These are phyloP conservation scores for Blechomonas ayalai DNA, from an alignment of 208 protist species.

Conservation along the genomic window DNA sequence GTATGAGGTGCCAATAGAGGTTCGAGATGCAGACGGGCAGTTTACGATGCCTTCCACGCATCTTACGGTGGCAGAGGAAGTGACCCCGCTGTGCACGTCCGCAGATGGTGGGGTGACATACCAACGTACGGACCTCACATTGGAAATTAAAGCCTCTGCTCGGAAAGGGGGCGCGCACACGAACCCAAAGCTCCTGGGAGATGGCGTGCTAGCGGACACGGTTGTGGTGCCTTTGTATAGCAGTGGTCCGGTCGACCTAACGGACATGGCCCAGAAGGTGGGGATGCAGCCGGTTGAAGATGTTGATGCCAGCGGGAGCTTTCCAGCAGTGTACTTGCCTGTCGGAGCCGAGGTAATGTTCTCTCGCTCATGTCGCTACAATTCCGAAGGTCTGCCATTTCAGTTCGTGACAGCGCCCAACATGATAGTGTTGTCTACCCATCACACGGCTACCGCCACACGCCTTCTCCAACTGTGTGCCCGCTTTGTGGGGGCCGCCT, in stretches of 20 bases:
- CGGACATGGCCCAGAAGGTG: conserved; percentile 7
- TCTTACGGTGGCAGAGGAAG: conserved; percentile 14
- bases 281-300: not conserved
- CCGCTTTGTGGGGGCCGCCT: not conserved
- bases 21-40: conserved; percentile 58
- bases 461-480: conserved; percentile 33
- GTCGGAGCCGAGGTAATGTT: conserved; percentile 34
- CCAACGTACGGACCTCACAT: conserved; percentile 18
- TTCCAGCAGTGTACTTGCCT: conserved; percentile 5
- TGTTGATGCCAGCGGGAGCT: not conserved
- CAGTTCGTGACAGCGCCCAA: conserved; percentile 22
- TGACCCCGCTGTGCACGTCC: conserved; percentile 29
- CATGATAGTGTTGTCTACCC: conserved; percentile 24
- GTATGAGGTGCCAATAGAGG: conserved; percentile 35
- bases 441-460: conserved; percentile 27
- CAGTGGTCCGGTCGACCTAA: conserved; percentile 39
- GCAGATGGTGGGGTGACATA: conserved; percentile 37
- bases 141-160: conserved; percentile 31
- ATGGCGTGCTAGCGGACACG: conserved; percentile 34
- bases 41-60: conserved; percentile 41
- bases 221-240: conserved; percentile 44
- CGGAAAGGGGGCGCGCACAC: conserved; percentile 23
- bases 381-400: conserved; percentile 34
- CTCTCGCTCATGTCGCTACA: conserved; percentile 38
- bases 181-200: too few species aligned